A percentile compares a stretch with the other conserved stretches of the same genome.
These are phyloP conservation scores for Chaetomiaceae sp. DNA, from an alignment of 2,329 filamentous ascomycete genomes.

Conservation along the genomic window DNA sequence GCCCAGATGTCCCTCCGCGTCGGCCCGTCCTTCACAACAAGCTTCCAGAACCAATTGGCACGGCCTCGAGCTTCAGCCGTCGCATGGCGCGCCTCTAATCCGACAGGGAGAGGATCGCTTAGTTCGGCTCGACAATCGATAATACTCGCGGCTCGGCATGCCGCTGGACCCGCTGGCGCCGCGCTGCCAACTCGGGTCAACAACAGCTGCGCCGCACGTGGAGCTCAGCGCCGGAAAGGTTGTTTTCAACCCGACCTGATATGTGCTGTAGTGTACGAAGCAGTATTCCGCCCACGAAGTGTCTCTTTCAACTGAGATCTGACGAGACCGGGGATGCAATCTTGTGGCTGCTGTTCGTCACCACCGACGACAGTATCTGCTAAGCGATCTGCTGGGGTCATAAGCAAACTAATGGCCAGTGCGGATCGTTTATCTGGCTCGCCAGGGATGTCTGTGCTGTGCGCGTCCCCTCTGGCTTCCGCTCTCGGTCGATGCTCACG, in stretches of 20 bases:
- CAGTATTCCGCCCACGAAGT: too few species aligned
- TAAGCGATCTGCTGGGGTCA: not conserved
- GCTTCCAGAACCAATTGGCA: not conserved
- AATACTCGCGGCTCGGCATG: slow-evolving; percentile 5
- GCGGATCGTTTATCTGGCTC: too few species aligned
- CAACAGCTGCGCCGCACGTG: too few species aligned
- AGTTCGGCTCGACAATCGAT: slow-evolving; percentile 5
- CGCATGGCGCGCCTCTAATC: slow-evolving; percentile 2
- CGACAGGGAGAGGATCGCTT: not conserved
- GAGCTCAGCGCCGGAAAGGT: too few species aligned
- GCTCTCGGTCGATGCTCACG: not conserved
- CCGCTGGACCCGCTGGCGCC: slow-evolving; percentile 2
- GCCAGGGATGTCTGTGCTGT: not conserved
- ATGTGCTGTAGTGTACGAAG: too few species aligned
- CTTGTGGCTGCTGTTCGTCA: not conserved
- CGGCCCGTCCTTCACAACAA: not conserved
- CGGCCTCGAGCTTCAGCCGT: not conserved
- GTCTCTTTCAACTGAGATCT: not conserved
- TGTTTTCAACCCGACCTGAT: too few species aligned
- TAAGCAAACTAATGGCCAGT: not conserved
- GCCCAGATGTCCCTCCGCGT: not conserved
- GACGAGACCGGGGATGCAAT: not conserved
- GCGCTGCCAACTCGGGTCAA: too few species aligned
- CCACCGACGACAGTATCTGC: too few species aligned
- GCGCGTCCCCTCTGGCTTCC: not conserved